Conservation (phyloP, 148 eudicot species). For the Silene latifolia region DNA sequence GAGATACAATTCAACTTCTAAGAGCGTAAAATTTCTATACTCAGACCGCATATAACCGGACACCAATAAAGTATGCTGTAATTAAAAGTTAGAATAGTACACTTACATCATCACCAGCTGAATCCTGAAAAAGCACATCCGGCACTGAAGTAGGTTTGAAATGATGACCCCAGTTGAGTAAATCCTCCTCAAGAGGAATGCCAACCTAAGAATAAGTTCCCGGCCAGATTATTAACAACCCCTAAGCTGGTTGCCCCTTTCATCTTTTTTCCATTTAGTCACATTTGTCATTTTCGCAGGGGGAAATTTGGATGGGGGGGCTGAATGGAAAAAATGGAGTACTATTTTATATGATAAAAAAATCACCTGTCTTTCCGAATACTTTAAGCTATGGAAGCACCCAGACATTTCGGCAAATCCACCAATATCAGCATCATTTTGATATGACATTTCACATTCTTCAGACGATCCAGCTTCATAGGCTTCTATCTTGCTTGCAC, state of each 20-base stretch:
- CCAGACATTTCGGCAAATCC: constrained; percentile 92
- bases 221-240: constrained; percentile 9
- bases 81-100: constrained; percentile 9
- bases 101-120: constrained; percentile 96
- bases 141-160: constrained; percentile 62
- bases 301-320: no score
- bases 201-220: constrained; percentile 55
- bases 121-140: constrained; percentile 80
- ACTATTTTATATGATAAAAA: neutral
- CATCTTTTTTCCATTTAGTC: no score
- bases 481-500: constrained; percentile 17
- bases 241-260: neutral
- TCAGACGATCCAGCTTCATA: constrained; percentile 26
- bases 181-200: constrained; percentile 89
- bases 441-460: constrained; percentile 34
- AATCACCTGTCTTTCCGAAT: constrained; percentile 83
- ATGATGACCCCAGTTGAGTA: constrained; percentile 97
- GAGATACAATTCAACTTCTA: neutral
- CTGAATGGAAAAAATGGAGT: neutral
- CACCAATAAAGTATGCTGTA: constrained; percentile 6
- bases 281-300: no score
- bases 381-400: constrained; percentile 57
- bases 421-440: constrained; percentile 63
- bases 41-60: neutral
- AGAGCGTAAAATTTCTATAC: neutral